phyloP scores from a whole-genome alignment of 2,329 filamentous ascomycete species.

The Dichotomopilus funicola region DNA sequence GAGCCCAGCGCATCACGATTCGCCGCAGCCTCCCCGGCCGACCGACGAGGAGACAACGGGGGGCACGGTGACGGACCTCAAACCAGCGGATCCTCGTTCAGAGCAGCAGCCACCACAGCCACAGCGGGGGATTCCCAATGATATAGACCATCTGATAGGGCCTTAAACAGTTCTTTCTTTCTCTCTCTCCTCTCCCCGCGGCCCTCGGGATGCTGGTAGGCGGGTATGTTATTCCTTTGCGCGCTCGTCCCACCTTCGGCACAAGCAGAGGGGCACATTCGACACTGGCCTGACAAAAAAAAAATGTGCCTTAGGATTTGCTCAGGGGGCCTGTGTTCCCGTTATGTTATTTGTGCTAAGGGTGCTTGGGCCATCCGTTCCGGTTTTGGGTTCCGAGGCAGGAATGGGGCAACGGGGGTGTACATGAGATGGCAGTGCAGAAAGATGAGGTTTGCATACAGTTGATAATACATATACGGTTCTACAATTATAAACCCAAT shows the following conservation, averaged over 20 bases:
- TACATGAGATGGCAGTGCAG: neutral
- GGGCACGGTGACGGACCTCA: conserved; percentile 6
- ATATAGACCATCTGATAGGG: conserved; percentile 45
- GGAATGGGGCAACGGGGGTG: neutral
- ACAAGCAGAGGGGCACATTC: no score
- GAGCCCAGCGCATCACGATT: conserved; percentile 31
- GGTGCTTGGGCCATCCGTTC: no score
- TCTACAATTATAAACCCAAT: no score
- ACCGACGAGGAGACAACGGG: conserved; percentile 9
- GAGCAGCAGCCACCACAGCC: conserved; percentile 17
- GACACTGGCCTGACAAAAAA: no score
- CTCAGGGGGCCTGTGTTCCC: no score
- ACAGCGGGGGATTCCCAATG: conserved; percentile 46
- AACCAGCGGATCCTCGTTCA: neutral
- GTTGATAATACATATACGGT: neutral
- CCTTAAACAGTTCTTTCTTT: conserved; percentile 30
- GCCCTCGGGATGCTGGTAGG: conserved; percentile 26
- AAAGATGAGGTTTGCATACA: conserved; percentile 6
- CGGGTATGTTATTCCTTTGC: no score
- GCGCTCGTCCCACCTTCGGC: no score
- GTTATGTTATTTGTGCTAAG: no score
- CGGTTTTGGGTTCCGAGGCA: neutral
- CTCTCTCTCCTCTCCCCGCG: conserved; percentile 1
- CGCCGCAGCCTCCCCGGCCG: conserved; percentile 3
- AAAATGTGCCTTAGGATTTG: no score